Percentiles rank a stretch among this genome's conserved stretches.
These are phyloP conservation scores for Plasmodium coatneyi DNA, from an alignment of 169 alveolate genomes.

Conservation along the genomic window DNA sequence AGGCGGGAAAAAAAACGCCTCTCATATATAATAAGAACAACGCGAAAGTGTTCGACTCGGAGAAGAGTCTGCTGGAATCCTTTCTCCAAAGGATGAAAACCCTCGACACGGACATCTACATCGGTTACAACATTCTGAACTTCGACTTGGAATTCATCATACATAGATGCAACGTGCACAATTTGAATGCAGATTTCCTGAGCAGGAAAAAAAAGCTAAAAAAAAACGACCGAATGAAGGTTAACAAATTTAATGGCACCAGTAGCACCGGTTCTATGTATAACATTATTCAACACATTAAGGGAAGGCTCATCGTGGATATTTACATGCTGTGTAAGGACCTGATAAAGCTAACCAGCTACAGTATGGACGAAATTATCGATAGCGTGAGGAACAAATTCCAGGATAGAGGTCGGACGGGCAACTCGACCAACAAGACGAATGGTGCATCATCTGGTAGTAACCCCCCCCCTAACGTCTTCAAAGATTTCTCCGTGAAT, in stretches of 20 bases:
- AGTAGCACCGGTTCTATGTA: constrained; percentile 71
- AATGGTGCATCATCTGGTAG: neutral
- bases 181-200: constrained; percentile 25
- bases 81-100: constrained; percentile 42
- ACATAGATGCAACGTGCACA: constrained; percentile 65
- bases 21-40: constrained; percentile 8
- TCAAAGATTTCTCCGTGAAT: constrained; percentile 64
- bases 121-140: constrained; percentile 59
- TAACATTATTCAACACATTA: constrained; percentile 36
- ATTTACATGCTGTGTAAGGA: constrained; percentile 51
- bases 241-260: constrained; percentile 55
- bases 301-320: constrained; percentile 59
- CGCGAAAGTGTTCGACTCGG: constrained; percentile 31
- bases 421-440: neutral
- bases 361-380: constrained; percentile 63
- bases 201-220: constrained; percentile 67
- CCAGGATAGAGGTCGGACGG: neutral
- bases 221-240: constrained; percentile 71
- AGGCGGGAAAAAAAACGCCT: neutral
- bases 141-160: constrained; percentile 64
- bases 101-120: constrained; percentile 51
- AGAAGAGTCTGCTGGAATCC: constrained; percentile 17
- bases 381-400: constrained; percentile 37
- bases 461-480: constrained; percentile 18
- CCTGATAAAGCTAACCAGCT: constrained; percentile 46